These are phyloP conservation scores for Cladosporium sp. DNA, from an alignment of 2,329 filamentous ascomycete genomes.

Conservation along the genomic window DNA sequence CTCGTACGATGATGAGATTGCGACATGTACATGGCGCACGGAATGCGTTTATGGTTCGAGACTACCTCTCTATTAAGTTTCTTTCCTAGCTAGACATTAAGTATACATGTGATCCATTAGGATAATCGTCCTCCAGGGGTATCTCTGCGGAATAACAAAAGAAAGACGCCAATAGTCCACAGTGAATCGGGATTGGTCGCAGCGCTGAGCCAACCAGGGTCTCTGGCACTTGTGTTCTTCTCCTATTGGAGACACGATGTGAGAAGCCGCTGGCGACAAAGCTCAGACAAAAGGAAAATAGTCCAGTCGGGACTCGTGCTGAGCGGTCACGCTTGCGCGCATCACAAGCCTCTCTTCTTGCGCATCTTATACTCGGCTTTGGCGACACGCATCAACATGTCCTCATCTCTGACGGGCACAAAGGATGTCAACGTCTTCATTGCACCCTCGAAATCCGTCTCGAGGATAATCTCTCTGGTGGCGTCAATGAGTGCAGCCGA, in stretches of 20 bases:
- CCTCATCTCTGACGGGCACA: conserved; percentile 91
- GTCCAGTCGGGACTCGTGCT: not conserved
- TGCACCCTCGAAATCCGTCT: conserved; percentile 93
- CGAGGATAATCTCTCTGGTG: conserved; percentile 81
- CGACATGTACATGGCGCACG: not conserved
- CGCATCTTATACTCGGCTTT: conserved; percentile 81
- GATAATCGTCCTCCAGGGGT: conserved; percentile 10
- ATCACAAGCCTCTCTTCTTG: conserved; percentile 45
- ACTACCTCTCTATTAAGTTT: not conserved
- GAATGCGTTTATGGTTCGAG: not conserved
- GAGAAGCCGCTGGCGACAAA: not conserved
- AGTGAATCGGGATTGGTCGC: not conserved
- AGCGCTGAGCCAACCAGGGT: not conserved
- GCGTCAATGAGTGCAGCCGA: conserved; percentile 88
- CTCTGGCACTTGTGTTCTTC: not conserved
- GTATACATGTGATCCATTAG: not conserved
- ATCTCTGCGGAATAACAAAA: conserved; percentile 8
- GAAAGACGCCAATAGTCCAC: not conserved
- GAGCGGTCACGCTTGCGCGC: not conserved
- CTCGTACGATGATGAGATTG: not conserved
- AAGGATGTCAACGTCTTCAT: conserved; percentile 97
- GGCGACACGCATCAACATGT: conserved; percentile 86
- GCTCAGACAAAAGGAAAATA: conserved; percentile 4
- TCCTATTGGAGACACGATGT: not conserved
- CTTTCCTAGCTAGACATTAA: conserved; percentile 9